A percentile compares a stretch with the other conserved stretches of the same genome.
Conservation (phyloP, 257 asterid species). For the Jacaranda mimosifolia region DNA sequence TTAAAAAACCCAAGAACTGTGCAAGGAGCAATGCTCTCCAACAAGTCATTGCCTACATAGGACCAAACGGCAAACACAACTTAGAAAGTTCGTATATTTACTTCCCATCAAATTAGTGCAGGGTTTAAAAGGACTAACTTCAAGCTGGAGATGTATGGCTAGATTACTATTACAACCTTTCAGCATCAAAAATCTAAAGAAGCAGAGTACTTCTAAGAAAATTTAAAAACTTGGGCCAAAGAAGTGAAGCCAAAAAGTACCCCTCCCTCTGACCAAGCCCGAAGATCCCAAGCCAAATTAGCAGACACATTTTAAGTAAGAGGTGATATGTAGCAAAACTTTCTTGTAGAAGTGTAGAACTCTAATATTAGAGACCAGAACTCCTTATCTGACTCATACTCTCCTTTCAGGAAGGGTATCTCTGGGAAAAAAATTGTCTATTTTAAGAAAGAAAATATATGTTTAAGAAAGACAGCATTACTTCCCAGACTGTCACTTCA, state of each 20-base stretch:
- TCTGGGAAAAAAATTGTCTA: neutral
- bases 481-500: no score
- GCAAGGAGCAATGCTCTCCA: neutral
- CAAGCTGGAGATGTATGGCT: neutral
- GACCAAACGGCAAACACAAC: constrained; percentile 2
- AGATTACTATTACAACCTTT: neutral
- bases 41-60: neutral
- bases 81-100: constrained; percentile 9
- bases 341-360: neutral
- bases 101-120: constrained; percentile 17
- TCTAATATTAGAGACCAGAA: neutral
- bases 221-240: neutral
- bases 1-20: neutral
- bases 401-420: neutral
- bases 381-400: neutral
- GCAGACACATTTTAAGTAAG: neutral
- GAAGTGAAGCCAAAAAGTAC: neutral
- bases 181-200: neutral
- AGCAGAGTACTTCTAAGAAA: neutral
- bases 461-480: no score
- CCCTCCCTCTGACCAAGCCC: neutral
- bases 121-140: neutral
- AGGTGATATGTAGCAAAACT: neutral
- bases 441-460: neutral
- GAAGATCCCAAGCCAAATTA: neutral